Evolutionary conservation across 1,284 basidiomycete species (phyloP), one percentile per base, ranked within the genome.

Genomic region (Marasmius fiardii): DNA sequence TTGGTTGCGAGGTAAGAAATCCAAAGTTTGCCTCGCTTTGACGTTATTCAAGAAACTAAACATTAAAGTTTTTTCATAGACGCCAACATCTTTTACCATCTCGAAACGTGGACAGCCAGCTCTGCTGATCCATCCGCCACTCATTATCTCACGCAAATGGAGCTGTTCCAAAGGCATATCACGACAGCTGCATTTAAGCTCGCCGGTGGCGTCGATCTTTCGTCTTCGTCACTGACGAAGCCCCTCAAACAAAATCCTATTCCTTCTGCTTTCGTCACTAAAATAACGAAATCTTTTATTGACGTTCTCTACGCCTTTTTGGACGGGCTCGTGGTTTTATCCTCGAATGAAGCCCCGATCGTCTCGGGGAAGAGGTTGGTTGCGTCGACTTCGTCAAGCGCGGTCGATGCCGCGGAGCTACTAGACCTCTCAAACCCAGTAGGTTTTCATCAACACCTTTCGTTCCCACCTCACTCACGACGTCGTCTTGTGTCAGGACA

Each of bases 271-370:
- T 88, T 87, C 61, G 73, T 81, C 20, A 67, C 76, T 14, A 92
- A 91, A 73, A 90, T 98, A 65, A 89, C 87, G 21, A 90, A 88
- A 60, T 85, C 90, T 0, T 98, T 98, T 71, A 71, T 98, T 48
- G 95, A 98, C 66, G 84, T 88, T 1, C 67, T 97, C 28, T 95
- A 96, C 69, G 87, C 89, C 23, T 88, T 97, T 62, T 76, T 98
- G 47, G 94, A 98, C 63, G 96, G 96, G 0, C 75, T 98, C 49
- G 84, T 95, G 23, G 82, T 86, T 54, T 78, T 98, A 12, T 92
- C 93, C 7, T 90, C 91, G 43, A 81, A 88, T 54, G 85, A 88
- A 61, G 79, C 77, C n/a, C 78, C 80, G n/a, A 70, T 79, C 16
- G 67, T 70, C 7, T 68, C 65, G 2, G 79, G 73, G n/a, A 70